phyloP scores from a whole-genome alignment of 2,329 filamentous ascomycete genomes.

The Neofusicoccum umdonicola region DNA sequence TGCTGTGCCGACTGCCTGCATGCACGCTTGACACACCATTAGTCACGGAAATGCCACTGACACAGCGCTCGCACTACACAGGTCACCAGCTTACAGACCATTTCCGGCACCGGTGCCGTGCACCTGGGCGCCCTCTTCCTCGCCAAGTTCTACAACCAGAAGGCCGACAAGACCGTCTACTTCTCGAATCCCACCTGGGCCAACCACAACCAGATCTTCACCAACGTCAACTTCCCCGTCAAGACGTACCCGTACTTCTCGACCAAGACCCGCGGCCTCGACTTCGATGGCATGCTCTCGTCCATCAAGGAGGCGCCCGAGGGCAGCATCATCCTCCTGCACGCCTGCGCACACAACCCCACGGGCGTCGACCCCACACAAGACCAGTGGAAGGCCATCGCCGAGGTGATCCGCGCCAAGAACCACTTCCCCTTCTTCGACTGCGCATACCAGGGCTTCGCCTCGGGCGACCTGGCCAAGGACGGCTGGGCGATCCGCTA shows the following conservation, averaged over 20 bases:
- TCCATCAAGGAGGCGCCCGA: slow-evolving; percentile 67
- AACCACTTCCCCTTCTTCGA: slow-evolving; percentile 98
- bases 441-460: slow-evolving; percentile 96
- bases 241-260: slow-evolving; percentile 93
- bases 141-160: slow-evolving; percentile 74
- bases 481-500: slow-evolving; percentile 93
- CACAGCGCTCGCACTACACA: slow-evolving; percentile 26
- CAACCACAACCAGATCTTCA: slow-evolving; percentile 98
- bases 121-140: slow-evolving; percentile 94
- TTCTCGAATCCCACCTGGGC: slow-evolving; percentile 95
- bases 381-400: slow-evolving; percentile 92
- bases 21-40: background rate
- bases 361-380: slow-evolving; percentile 93
- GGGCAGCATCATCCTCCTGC: slow-evolving; percentile 82
- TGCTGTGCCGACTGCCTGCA: background rate
- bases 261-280: slow-evolving; percentile 81
- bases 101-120: slow-evolving; percentile 94
- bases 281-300: slow-evolving; percentile 83
- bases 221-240: slow-evolving; percentile 76
- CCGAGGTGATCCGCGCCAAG: slow-evolving; percentile 70
- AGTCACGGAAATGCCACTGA: slow-evolving; percentile 15
- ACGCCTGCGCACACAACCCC: slow-evolving; percentile 96
- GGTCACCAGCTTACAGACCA: slow-evolving; percentile 81
- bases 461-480: slow-evolving; percentile 78
- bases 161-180: slow-evolving; percentile 73